Conservation (phyloP, 345 rosid genomes). For the Citrus unshiu region DNA sequence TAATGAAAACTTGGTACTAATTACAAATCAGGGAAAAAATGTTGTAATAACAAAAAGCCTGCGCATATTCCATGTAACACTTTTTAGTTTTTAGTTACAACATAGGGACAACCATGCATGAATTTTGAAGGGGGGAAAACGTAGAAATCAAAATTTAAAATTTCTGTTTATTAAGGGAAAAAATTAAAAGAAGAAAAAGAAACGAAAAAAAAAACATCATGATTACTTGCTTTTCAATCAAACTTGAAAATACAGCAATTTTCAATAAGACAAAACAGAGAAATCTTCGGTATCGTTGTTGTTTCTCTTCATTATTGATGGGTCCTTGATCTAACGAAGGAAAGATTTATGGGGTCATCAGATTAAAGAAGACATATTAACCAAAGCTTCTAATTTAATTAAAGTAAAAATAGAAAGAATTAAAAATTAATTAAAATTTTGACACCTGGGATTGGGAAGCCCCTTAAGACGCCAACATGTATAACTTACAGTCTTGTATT, state of each 20-base stretch:
- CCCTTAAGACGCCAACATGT: background rate
- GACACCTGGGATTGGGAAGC: slow-evolving; percentile 1
- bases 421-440: background rate
- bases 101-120: background rate
- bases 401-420: background rate
- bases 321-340: background rate
- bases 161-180: background rate
- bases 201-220: background rate
- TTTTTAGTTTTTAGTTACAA: too few relatives aligned
- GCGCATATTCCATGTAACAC: too few relatives aligned
- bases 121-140: too few relatives aligned
- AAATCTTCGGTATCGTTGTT: background rate
- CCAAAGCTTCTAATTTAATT: background rate
- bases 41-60: too few relatives aligned
- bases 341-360: background rate
- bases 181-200: too few relatives aligned
- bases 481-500: background rate
- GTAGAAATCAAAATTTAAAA: too few relatives aligned
- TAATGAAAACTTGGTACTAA: too few relatives aligned
- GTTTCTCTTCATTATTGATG: background rate
- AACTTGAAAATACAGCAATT: background rate
- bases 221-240: background rate
- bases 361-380: background rate
- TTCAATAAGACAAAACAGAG: slow-evolving; percentile 6
- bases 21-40: too few relatives aligned